A percentile compares a stretch with the other conserved stretches of the same genome.
phyloP scores from a whole-genome alignment of 352 stramenopile genomes.

The Pythium diclinum region DNA sequence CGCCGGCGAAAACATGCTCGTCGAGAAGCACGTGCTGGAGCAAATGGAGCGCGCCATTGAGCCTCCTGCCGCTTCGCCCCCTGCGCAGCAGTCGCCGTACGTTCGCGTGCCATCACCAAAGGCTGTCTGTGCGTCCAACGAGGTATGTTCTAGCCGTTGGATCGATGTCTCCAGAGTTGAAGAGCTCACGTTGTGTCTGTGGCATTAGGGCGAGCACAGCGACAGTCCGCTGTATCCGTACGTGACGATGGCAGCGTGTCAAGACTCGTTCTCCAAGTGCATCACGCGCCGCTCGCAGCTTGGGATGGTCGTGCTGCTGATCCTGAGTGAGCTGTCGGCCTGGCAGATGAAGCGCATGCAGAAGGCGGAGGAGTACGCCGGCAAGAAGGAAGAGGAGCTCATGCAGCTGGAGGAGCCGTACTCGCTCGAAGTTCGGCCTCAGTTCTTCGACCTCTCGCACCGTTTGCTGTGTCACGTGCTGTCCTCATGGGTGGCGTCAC shows the following conservation, averaged over 20 bases:
- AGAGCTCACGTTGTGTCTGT: not conserved
- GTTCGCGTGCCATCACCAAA: constrained; percentile 24
- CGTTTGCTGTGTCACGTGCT: constrained; percentile 56
- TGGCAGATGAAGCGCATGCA: constrained; percentile 91
- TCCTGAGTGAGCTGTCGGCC: constrained; percentile 74
- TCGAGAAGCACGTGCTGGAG: constrained; percentile 56
- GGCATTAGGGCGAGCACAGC: constrained; percentile 20
- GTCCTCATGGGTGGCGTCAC: constrained; percentile 48
- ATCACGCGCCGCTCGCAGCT: constrained; percentile 77
- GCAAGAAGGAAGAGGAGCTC: constrained; percentile 66
- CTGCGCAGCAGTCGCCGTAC: not conserved
- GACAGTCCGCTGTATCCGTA: constrained; percentile 29
- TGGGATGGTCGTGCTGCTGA: constrained; percentile 62
- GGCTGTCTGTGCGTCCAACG: constrained; percentile 17
- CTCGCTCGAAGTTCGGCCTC: constrained; percentile 73
- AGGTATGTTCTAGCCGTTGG: constrained; percentile 4
- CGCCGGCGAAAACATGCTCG: constrained; percentile 33
- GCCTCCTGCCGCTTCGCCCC: not conserved
- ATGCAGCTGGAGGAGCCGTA: constrained; percentile 80
- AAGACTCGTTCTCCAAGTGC: constrained; percentile 32
- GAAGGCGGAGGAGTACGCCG: constrained; percentile 64
- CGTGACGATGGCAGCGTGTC: constrained; percentile 26
- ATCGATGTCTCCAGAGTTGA: not conserved
- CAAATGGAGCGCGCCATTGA: constrained; percentile 33
- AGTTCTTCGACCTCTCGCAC: constrained; percentile 76